Evolutionary conservation across 225 moss, liverwort and hornwort genomes (phyloP), one percentile per base, ranked within the genome.

Genomic region (Polytrichum commune): DNA sequence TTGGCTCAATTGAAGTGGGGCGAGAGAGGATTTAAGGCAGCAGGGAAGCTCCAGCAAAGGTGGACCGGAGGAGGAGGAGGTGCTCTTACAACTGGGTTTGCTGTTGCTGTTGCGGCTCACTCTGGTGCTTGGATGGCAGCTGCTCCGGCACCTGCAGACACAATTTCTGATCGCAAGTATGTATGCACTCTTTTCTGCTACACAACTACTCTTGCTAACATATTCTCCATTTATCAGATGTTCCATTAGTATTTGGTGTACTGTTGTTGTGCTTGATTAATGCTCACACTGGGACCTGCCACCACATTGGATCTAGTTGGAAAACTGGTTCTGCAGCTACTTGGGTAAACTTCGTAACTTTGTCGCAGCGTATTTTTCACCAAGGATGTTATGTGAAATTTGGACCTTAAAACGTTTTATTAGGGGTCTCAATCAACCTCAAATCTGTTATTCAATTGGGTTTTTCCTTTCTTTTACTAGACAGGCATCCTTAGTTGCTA

Each of bases 41-140:
- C 53, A 2, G 75, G 62, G 71, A 83, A 68, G 54, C 55, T 68
- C 55, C 74, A 79, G 69, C 77, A 70, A 66, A 80, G 75, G 60
- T 60, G 78, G 86, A 69, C 76, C 25, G 76, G 73, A 23, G 63
- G 83, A 2, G 38, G 38, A 38, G 13, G 46, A 46, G 46, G 46
- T 13, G 69, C 78, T 63, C 75, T 86, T 65, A 64, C 83, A 65
- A 73, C 79, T 67, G 82, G 84, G 62, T 27, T 77, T 77, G 82
- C 82, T 57, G 62, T 80, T 26, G 26, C 82, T 71, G 13, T 46
- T 13, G 71, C 80, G 19, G 74, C 73, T 61, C 73, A 65, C 61
- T 88, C 70, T 30, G 61, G 60, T 71, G 72, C 82, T 38, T 81
- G 77, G 72, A 67, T 68, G 62, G 84, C 79, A 70, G 88, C 88